These are phyloP conservation scores for Pseudogymnoascus sp. DNA, from an alignment of 2,329 filamentous ascomycete genomes.

Conservation along the genomic window DNA sequence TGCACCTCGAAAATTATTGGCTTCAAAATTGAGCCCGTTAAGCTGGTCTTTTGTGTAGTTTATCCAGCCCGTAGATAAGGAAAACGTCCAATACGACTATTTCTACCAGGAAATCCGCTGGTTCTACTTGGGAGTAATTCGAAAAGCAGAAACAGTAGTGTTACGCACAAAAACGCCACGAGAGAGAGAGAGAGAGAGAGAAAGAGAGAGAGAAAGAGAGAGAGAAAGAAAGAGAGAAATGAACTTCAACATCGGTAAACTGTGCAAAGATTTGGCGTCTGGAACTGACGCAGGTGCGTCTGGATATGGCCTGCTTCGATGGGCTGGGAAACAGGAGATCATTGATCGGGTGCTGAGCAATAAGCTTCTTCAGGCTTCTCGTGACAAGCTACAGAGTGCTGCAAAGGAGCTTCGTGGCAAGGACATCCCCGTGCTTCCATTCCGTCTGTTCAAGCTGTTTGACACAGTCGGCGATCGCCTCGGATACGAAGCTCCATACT, in stretches of 20 bases:
- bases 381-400: not conserved
- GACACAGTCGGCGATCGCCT: not conserved
- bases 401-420: not conserved
- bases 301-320: not conserved
- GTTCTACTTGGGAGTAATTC: not conserved
- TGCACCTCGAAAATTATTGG: not conserved
- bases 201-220: no score
- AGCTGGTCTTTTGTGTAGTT: not conserved
- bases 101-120: not conserved
- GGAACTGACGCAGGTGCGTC: not conserved
- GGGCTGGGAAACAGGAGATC: not conserved
- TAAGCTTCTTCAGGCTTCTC: not conserved
- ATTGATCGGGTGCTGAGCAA: not conserved
- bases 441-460: not conserved
- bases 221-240: not conserved
- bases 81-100: not conserved
- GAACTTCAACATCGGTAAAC: not conserved
- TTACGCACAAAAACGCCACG: not conserved
- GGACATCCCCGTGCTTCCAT: constrained; percentile 1
- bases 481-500: not conserved
- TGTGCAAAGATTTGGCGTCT: not conserved
- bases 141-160: not conserved
- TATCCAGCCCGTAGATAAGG: not conserved
- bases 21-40: not conserved
- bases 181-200: not conserved